phyloP scores from a whole-genome alignment of 208 protist genomes.

The Leishmania braziliensis region DNA sequence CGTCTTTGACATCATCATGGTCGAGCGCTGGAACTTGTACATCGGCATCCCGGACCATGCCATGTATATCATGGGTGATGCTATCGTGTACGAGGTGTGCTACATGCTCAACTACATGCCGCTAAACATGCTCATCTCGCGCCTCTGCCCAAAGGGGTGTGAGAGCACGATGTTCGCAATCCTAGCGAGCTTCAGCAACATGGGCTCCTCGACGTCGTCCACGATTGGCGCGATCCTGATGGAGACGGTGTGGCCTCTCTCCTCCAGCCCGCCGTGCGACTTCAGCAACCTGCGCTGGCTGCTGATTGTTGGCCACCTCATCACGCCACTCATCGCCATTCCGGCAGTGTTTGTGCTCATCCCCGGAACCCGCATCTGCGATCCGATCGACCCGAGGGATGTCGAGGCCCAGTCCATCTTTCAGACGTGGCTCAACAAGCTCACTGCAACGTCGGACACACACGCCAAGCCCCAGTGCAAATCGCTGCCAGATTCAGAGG shows the following conservation, averaged over 20 bases:
- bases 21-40: slow-evolving; percentile 57
- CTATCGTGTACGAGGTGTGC: slow-evolving; percentile 55
- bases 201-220: slow-evolving; percentile 46
- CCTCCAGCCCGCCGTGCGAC: slow-evolving; percentile 51
- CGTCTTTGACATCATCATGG: slow-evolving; percentile 70
- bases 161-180: slow-evolving; percentile 34
- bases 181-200: slow-evolving; percentile 71
- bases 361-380: slow-evolving; percentile 55
- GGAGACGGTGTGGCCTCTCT: slow-evolving; percentile 47
- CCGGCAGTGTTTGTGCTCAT: slow-evolving; percentile 68
- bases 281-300: slow-evolving; percentile 60
- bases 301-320: slow-evolving; percentile 51
- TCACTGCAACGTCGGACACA: background rate
- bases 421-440: slow-evolving; percentile 28
- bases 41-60: slow-evolving; percentile 50
- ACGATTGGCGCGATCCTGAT: slow-evolving; percentile 58
- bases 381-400: slow-evolving; percentile 42
- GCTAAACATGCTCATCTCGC: slow-evolving; percentile 69
- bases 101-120: slow-evolving; percentile 75
- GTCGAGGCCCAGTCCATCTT: slow-evolving; percentile 32
- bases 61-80: slow-evolving; percentile 21
- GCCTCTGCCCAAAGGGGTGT: slow-evolving; percentile 60
- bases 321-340: slow-evolving; percentile 48
- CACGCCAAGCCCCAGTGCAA: background rate
- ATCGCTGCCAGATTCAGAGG: background rate